phyloP scores from a whole-genome alignment of 73 alveolate species.

The Stentor roeselii region DNA sequence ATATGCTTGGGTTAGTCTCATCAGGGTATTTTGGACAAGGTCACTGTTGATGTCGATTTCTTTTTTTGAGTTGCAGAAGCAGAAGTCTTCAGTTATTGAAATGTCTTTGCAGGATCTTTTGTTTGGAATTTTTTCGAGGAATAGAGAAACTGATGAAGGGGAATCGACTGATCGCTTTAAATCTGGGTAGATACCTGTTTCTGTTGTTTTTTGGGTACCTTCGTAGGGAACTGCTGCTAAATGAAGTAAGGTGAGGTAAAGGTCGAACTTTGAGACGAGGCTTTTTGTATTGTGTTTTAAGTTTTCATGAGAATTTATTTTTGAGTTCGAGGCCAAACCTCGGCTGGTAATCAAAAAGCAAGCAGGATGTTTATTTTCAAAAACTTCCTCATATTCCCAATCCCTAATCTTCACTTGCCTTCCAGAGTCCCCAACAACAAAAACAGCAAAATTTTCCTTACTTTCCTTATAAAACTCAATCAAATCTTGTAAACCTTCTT shows the following conservation, averaged over 20 bases:
- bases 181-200: background rate
- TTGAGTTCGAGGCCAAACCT: background rate
- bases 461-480: background rate
- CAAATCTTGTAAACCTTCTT: background rate
- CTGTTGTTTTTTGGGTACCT: background rate
- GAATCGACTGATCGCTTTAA: background rate
- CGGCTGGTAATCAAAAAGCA: background rate
- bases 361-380: background rate
- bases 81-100: background rate
- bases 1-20: no score
- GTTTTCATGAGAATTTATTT: background rate
- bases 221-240: slow-evolving; percentile 7
- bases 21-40: background rate
- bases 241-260: background rate
- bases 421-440: background rate
- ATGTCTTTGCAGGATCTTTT: background rate
- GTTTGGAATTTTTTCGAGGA: background rate
- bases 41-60: background rate
- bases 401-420: background rate
- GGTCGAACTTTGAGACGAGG: background rate
- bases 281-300: background rate
- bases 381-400: background rate
- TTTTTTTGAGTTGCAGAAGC: background rate
- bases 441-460: background rate
- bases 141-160: background rate